Base-by-base conservation (phyloP, 163 green algal species). In the Volvox carteri region DNA sequence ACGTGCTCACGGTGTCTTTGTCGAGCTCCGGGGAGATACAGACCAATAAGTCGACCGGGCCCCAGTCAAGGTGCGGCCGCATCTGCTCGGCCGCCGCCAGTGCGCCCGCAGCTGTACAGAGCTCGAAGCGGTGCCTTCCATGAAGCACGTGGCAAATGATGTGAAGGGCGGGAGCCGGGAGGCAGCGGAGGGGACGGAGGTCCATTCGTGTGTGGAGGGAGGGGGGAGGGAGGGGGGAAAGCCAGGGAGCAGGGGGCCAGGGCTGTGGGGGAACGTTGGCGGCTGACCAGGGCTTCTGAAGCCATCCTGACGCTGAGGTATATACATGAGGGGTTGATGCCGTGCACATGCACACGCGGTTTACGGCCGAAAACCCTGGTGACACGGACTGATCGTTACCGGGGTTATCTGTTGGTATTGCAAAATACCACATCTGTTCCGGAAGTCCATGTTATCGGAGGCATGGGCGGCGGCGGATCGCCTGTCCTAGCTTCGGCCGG, bases 11-110 rank as follows among this genome's bases (percentile, higher is more conserved):
- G 60, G 6, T 37, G 23, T 78, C 30, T 12, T 42, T 48, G 30
- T 86, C 79, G n/a, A 86, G 79, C 62, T 86, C 79, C 2, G 79
- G 79, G 2, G 62, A 78, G 21, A 86, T 78, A 30, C 79, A 86
- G 3, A 86, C 28, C 3, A 86, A 42, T 1, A 78, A 11, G 62
- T 86, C 79, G 23, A 35, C 44, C 7, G 41, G 41, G 4, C 78
- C 58, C 78, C 78, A 86, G 58, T n/a, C n/a, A n/a, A 86, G 62
- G 11, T 11, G 2, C 14, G 42, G 28, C 6, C n/a, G 44, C 62
- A 78, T 42, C 78, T 86, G 78, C 12, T 62, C 39, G 25, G 19
- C 23, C n/a, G 44, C 25, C n/a, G 73, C 23, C 4, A 44, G 73
- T 25, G 73, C 73, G 44, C n/a, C 25, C 35, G 44, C 25, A 8